Evolutionary conservation across 768 basidiomycete species (phyloP).

Genomic region (Dentipellis fragilis): DNA sequence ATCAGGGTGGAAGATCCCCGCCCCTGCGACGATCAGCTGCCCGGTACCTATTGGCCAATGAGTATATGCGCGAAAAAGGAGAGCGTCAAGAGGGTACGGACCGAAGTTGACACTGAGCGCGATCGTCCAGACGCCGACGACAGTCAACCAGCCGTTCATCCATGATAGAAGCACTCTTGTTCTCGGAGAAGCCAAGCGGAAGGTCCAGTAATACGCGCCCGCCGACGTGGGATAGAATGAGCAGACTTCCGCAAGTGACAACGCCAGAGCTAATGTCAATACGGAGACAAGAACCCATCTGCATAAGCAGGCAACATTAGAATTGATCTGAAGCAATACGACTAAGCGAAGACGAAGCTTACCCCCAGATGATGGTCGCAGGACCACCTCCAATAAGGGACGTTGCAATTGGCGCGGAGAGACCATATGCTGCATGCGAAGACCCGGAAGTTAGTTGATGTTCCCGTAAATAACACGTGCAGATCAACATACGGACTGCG

Average conservation of each 20-base stretch:
- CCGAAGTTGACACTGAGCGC: slow-evolving; percentile 60
- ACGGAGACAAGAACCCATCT: slow-evolving; percentile 45
- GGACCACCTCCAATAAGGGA: slow-evolving; percentile 46
- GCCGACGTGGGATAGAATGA: slow-evolving; percentile 54
- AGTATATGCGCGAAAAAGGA: not conserved
- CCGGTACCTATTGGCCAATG: slow-evolving; percentile 34
- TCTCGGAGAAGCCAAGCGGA: slow-evolving; percentile 43
- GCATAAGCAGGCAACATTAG: not conserved
- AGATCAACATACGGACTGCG: slow-evolving; percentile 42
- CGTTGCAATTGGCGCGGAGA: slow-evolving; percentile 48
- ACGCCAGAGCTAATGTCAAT: slow-evolving; percentile 36
- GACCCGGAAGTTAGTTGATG: slow-evolving; percentile 1
- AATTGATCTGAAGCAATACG: not conserved
- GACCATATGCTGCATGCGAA: slow-evolving; percentile 34
- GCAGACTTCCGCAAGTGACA: slow-evolving; percentile 49
- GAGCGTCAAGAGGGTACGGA: slow-evolving; percentile 2
- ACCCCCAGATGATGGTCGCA: slow-evolving; percentile 52
- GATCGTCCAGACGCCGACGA: slow-evolving; percentile 62
- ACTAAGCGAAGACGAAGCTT: slow-evolving; percentile 1
- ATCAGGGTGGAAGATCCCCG: slow-evolving; percentile 44
- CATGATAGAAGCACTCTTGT: slow-evolving; percentile 45
- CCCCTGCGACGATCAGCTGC: slow-evolving; percentile 50
- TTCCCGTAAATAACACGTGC: not conserved
- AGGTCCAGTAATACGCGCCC: slow-evolving; percentile 61
- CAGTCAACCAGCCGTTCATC: slow-evolving; percentile 61